Conservation (phyloP, 2,329 filamentous ascomycete genomes). For the Talaromyces marneffei region DNA sequence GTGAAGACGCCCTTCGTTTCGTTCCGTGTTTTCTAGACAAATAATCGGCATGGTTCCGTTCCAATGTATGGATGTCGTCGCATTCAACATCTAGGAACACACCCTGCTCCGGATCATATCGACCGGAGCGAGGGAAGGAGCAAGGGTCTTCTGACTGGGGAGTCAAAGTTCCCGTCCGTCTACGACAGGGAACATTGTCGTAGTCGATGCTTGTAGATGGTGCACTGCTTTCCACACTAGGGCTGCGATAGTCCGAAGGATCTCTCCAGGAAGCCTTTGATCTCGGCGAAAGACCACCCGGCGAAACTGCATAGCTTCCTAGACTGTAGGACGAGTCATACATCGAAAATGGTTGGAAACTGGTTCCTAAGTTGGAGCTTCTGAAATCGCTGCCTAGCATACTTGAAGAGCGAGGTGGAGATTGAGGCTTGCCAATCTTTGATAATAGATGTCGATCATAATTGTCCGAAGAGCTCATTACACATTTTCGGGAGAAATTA, state of each 20-base stretch:
- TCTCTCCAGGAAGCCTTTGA: constrained; percentile 38
- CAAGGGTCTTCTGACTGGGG: constrained; percentile 46
- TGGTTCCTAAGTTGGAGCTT: constrained; percentile 19
- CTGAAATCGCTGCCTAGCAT: constrained; percentile 28
- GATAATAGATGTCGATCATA: constrained; percentile 59
- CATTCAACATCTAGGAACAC: constrained; percentile 47
- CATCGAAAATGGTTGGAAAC: constrained; percentile 6
- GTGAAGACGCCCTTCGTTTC: constrained; percentile 60
- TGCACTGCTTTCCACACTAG: constrained; percentile 39
- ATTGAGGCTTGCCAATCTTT: constrained; percentile 56
- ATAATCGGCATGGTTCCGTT: not conserved
- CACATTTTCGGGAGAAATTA: constrained; percentile 52
- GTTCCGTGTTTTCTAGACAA: constrained; percentile 47
- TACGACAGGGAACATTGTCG: constrained; percentile 32
- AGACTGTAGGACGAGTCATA: constrained; percentile 24
- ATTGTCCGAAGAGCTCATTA: constrained; percentile 55
- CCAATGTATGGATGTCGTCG: constrained; percentile 30
- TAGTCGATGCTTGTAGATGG: constrained; percentile 39
- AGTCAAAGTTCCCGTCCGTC: constrained; percentile 46
- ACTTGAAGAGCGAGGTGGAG: constrained; percentile 44
- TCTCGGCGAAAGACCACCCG: constrained; percentile 37
- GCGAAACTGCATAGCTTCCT: constrained; percentile 31
- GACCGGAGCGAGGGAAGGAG: constrained; percentile 49
- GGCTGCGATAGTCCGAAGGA: constrained; percentile 37
- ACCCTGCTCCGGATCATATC: constrained; percentile 59